Evolutionary conservation across 2,329 filamentous ascomycete species (phyloP), one percentile per base, ranked within the genome.

Genomic region (Zymoseptoria brevis): DNA sequence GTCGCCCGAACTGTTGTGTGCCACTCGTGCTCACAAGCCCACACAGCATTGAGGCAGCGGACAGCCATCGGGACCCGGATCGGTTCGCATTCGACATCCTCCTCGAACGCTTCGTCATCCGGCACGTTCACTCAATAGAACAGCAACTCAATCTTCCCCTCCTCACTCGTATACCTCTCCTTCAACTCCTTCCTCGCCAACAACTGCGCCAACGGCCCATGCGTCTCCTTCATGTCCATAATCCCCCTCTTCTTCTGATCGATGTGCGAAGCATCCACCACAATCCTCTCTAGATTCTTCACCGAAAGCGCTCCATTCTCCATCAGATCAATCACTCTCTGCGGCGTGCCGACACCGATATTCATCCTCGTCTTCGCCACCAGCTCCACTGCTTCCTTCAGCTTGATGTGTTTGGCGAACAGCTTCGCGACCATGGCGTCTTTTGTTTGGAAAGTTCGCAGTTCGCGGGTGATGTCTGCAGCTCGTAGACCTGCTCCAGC

Each of bases 331-430:
- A 84, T 85, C 49, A 99, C 76, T 53, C 94, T 82, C 54, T 88
- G 83, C 4, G 94, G 93, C 4, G 94, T 99, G 3, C 94, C 94
- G 13, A 96, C 90, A 2, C 88, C 92, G 63, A 97, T 89, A 26
- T 90, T 90, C 11, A 91, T 89, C 62, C 80, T 81, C 56, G 78
- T 79, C 63, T 79, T 82, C 68, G 88, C 81, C 50, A 96, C 83
- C 71, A 88, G 89, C 60, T 87, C 81, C 56, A 92, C 84, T 35
- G 92, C 89, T 68, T 97, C 93, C 56, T 89, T 84, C 9, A 99
- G 76, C 76, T 99, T 99, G 79, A 99, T 96, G 74, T 99, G 94
- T 75, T 99, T 99, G 30, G 94, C 93, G 74, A 99, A 99, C 71
- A 99, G 79, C 74, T 99, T 99, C 1, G 89, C 88, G 1, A 99